A percentile compares a stretch with the other conserved stretches of the same genome.
These are phyloP conservation scores for Xylaria sp. DNA, from an alignment of 2,329 filamentous ascomycete species.

Conservation along the genomic window DNA sequence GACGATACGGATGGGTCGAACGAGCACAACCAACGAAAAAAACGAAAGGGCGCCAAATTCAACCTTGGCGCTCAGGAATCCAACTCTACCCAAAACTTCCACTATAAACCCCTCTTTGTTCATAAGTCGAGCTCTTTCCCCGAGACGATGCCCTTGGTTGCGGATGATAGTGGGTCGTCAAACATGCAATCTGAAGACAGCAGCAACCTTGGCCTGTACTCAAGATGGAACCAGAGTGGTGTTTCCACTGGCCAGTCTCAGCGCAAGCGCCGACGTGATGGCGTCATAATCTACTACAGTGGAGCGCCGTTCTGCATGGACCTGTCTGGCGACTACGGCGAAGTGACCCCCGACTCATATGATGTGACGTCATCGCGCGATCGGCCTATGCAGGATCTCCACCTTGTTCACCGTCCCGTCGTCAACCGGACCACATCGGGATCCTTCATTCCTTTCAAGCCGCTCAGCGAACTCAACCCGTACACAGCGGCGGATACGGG, in stretches of 20 bases:
- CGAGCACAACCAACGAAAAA: constrained; percentile 51
- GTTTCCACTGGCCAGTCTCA: constrained; percentile 47
- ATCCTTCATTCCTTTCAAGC: constrained; percentile 55
- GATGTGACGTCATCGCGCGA: constrained; percentile 54
- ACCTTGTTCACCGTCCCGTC: constrained; percentile 35
- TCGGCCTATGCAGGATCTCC: constrained; percentile 29
- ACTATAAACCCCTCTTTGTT: constrained; percentile 68
- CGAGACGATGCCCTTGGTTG: constrained; percentile 52
- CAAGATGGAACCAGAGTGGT: constrained; percentile 51
- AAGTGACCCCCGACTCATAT: constrained; percentile 52
- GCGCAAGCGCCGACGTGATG: constrained; percentile 65
- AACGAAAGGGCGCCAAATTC: constrained; percentile 50
- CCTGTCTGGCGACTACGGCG: constrained; percentile 69
- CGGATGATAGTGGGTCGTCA: constrained; percentile 56
- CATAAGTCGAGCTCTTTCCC: constrained; percentile 48
- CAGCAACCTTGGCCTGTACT: constrained; percentile 54
- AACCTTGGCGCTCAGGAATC: constrained; percentile 44
- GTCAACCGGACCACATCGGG: constrained; percentile 51
- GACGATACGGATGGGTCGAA: constrained; percentile 55
- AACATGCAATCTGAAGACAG: constrained; percentile 55
- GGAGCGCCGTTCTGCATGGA: constrained; percentile 83
- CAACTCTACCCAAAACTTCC: constrained; percentile 56
- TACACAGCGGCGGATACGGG: constrained; percentile 37
- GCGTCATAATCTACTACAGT: constrained; percentile 83
- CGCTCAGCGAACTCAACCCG: constrained; percentile 51